Conservation (phyloP, 2,329 filamentous ascomycete genomes). For the Lasiodiplodia citricola region DNA sequence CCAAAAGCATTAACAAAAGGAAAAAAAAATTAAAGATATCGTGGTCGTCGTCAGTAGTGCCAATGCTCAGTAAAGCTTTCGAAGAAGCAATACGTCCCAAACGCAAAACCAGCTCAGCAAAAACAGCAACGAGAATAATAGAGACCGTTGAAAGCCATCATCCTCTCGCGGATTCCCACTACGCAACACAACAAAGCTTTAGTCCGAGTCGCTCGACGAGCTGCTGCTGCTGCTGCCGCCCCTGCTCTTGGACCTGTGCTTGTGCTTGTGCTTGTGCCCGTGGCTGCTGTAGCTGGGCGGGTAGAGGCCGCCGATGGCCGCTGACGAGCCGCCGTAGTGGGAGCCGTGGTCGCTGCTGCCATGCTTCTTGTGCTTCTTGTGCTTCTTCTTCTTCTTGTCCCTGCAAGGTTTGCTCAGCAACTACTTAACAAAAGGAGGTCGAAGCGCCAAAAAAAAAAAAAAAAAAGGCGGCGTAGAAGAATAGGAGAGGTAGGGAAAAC, state of each 20-base stretch:
- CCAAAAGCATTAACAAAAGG: not conserved
- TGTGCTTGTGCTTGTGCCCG: slow-evolving; percentile 34
- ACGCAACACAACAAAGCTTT: slow-evolving; percentile 6
- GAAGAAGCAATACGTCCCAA: not conserved
- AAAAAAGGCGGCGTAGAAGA: not conserved
- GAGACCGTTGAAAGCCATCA: not conserved
- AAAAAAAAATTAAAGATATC: not conserved
- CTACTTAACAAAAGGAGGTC: not conserved
- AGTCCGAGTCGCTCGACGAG: slow-evolving; percentile 45
- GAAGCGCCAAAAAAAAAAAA: not conserved
- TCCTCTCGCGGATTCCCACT: not conserved
- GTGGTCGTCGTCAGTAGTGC: not conserved
- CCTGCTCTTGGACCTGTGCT: slow-evolving; percentile 39
- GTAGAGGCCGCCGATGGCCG: slow-evolving; percentile 43
- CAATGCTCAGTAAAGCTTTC: not conserved
- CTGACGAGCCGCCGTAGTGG: slow-evolving; percentile 40
- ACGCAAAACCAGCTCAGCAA: not conserved
- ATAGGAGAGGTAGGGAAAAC: slow-evolving; percentile 21
- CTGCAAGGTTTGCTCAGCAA: slow-evolving; percentile 29
- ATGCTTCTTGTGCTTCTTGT: slow-evolving; percentile 35
- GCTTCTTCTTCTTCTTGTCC: slow-evolving; percentile 44
- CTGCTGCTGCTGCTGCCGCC: slow-evolving; percentile 38
- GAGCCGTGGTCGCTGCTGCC: slow-evolving; percentile 29
- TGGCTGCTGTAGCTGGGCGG: slow-evolving; percentile 34
- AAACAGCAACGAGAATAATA: not conserved